A percentile compares a stretch with the other conserved stretches of the same genome.
phyloP scores from a whole-genome alignment of 2,329 filamentous ascomycete species.

The Esteya vermicola region DNA sequence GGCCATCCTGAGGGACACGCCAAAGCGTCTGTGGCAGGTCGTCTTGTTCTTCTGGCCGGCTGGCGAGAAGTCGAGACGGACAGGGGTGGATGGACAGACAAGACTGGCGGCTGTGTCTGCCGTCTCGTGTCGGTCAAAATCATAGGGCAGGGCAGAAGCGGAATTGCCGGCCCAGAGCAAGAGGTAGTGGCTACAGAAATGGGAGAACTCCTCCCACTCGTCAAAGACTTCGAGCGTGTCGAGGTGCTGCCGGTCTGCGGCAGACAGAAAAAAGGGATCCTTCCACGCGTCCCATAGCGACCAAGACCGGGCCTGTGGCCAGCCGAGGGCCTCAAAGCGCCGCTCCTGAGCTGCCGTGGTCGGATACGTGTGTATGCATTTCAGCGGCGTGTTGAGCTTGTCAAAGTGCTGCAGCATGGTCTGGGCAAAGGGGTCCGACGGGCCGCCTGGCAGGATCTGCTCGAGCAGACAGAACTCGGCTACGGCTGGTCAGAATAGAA shows the following conservation, averaged over 20 bases:
- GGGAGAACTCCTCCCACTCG: slow-evolving; percentile 87
- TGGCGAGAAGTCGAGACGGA: background rate
- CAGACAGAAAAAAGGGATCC: slow-evolving; percentile 48
- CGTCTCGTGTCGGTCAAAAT: background rate
- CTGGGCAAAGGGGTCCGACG: slow-evolving; percentile 66
- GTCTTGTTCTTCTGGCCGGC: slow-evolving; percentile 13
- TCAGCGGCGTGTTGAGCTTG: slow-evolving; percentile 66
- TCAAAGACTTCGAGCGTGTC: slow-evolving; percentile 74
- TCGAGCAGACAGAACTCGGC: slow-evolving; percentile 68
- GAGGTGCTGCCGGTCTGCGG: slow-evolving; percentile 43
- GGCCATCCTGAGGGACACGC: slow-evolving; percentile 31
- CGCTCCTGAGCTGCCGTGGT: slow-evolving; percentile 47
- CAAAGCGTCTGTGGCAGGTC: slow-evolving; percentile 43
- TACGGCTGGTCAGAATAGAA: slow-evolving; percentile 1
- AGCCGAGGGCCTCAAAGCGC: slow-evolving; percentile 59
- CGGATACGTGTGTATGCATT: slow-evolving; percentile 58
- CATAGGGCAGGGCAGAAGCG: background rate
- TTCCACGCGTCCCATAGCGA: slow-evolving; percentile 79
- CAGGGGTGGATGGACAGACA: background rate
- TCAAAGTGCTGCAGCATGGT: slow-evolving; percentile 78
- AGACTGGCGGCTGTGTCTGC: too few relatives aligned
- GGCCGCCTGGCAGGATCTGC: slow-evolving; percentile 68
- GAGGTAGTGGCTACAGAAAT: slow-evolving; percentile 78
- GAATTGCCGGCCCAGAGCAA: slow-evolving; percentile 55
- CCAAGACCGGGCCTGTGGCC: slow-evolving; percentile 44